These are phyloP conservation scores for Vicia sativa DNA, from an alignment of 306 rosid genomes.

Conservation along the genomic window DNA sequence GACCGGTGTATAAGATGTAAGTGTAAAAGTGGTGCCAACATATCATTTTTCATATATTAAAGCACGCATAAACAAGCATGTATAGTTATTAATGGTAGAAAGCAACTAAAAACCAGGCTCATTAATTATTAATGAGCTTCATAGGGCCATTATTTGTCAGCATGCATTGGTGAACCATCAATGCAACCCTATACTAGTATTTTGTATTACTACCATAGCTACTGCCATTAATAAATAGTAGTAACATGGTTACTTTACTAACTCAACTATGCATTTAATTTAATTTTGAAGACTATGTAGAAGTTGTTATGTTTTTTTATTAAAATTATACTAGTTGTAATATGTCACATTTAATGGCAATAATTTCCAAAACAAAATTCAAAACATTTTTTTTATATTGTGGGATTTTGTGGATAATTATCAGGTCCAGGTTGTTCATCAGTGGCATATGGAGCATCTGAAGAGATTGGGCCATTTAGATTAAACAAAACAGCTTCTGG, in stretches of 20 bases:
- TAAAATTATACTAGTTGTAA: no score
- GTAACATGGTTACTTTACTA: neutral
- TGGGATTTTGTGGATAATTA: slow-evolving; percentile 26
- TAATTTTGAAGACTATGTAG: neutral
- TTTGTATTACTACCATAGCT: slow-evolving; percentile 25
- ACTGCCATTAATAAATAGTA: neutral
- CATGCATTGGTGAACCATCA: slow-evolving; percentile 45
- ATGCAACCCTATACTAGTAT: slow-evolving; percentile 44
- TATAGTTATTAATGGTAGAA: slow-evolving; percentile 45
- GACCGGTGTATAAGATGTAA: no score
- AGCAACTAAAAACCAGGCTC: slow-evolving; percentile 53
- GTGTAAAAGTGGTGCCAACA: no score
- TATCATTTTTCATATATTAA: no score
- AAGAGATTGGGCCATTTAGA: slow-evolving; percentile 92
- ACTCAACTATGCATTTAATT: slow-evolving; percentile 7
- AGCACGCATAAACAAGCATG: slow-evolving; percentile 11
- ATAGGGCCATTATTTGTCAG: slow-evolving; percentile 48
- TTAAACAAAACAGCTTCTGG: slow-evolving; percentile 78
- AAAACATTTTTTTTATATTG: neutral
- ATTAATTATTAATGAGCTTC: slow-evolving; percentile 44
- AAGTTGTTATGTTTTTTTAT: no score
- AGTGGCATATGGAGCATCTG: slow-evolving; percentile 98
- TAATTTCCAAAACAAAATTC: no score
- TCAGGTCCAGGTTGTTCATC: slow-evolving; percentile 98
- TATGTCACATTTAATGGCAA: no score